Percentiles rank a stretch among this genome's conserved stretches.
These are phyloP conservation scores for Hemileccinum rubropunctum DNA, from an alignment of 768 basidiomycete genomes.

Conservation along the genomic window DNA sequence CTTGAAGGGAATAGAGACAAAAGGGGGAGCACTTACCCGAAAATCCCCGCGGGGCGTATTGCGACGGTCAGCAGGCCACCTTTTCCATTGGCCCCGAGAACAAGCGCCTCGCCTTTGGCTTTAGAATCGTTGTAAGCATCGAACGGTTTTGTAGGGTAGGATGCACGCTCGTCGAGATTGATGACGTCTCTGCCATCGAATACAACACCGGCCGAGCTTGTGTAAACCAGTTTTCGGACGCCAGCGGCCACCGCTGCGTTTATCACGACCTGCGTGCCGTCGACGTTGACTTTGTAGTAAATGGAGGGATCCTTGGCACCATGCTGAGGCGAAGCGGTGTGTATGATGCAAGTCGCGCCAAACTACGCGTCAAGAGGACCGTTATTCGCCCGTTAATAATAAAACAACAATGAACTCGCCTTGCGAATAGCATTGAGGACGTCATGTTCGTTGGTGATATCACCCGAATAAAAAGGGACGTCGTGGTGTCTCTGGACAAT, in stretches of 20 bases:
- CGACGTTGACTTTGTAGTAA: slow-evolving; percentile 92
- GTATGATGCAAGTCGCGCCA: slow-evolving; percentile 87
- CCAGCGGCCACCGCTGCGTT: slow-evolving; percentile 70
- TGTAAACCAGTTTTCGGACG: slow-evolving; percentile 89
- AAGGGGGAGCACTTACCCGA: slow-evolving; percentile 64
- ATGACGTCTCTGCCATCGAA: slow-evolving; percentile 82
- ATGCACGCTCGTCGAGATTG: slow-evolving; percentile 85
- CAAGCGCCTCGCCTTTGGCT: slow-evolving; percentile 78
- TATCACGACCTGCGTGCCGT: slow-evolving; percentile 84
- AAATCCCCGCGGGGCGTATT: slow-evolving; percentile 90
- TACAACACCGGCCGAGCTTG: slow-evolving; percentile 87
- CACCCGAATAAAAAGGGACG: slow-evolving; percentile 84
- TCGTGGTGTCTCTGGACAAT: slow-evolving; percentile 89
- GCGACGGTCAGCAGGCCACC: slow-evolving; percentile 85
- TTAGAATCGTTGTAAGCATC: slow-evolving; percentile 97
- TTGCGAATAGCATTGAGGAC: slow-evolving; percentile 72
- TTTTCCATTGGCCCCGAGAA: slow-evolving; percentile 84
- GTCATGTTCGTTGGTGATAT: slow-evolving; percentile 77
- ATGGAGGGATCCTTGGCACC: slow-evolving; percentile 65
- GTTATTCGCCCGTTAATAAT: neutral
- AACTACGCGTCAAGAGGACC: slow-evolving; percentile 42
- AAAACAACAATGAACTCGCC: slow-evolving; percentile 38
- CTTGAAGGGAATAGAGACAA: neutral
- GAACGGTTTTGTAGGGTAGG: slow-evolving; percentile 67
- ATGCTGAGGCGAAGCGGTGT: slow-evolving; percentile 86